Evolutionary conservation across 805 yeast species (phyloP).

Genomic region (Candida orba): DNA sequence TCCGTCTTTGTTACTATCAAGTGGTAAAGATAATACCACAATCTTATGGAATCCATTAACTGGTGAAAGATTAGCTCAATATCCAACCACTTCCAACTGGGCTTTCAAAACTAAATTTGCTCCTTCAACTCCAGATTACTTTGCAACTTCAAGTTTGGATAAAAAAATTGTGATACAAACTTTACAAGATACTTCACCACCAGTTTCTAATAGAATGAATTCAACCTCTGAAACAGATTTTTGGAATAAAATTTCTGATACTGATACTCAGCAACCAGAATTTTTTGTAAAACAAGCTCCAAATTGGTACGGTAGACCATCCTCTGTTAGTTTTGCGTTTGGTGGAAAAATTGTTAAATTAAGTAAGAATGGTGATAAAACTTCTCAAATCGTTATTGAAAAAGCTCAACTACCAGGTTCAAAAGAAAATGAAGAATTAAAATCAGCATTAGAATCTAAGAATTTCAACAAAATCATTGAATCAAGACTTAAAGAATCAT

Average conservation of each 20-base stretch:
- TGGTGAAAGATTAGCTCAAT: conserved; percentile 71
- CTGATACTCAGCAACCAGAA: conserved; percentile 67
- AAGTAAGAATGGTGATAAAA: conserved; percentile 30
- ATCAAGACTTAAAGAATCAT: conserved; percentile 37
- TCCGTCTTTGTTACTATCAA: conserved; percentile 68
- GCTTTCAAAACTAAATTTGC: conserved; percentile 84
- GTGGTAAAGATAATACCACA: conserved; percentile 88
- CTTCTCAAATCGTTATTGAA: conserved; percentile 36
- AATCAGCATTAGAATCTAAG: conserved; percentile 48
- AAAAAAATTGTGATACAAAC: conserved; percentile 77
- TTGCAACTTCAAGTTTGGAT: conserved; percentile 85
- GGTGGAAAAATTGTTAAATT: conserved; percentile 81
- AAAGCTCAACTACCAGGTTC: conserved; percentile 33
- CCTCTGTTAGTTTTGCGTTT: conserved; percentile 79
- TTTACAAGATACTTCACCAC: conserved; percentile 76
- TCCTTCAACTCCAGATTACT: conserved; percentile 79
- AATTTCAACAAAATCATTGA: conserved; percentile 51
- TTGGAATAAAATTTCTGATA: conserved; percentile 70
- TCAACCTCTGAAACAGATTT: conserved; percentile 63
- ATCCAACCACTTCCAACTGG: conserved; percentile 93
- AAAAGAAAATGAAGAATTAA: conserved; percentile 34
- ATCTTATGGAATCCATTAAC: conserved; percentile 83
- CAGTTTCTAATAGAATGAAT: conserved; percentile 36
- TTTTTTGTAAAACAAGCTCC: conserved; percentile 79
- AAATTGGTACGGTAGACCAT: conserved; percentile 72